A percentile compares a stretch with the other conserved stretches of the same genome.
Evolutionary conservation across 306 rosid genomes (phyloP).

Genomic region (Arachis hypogaea): DNA sequence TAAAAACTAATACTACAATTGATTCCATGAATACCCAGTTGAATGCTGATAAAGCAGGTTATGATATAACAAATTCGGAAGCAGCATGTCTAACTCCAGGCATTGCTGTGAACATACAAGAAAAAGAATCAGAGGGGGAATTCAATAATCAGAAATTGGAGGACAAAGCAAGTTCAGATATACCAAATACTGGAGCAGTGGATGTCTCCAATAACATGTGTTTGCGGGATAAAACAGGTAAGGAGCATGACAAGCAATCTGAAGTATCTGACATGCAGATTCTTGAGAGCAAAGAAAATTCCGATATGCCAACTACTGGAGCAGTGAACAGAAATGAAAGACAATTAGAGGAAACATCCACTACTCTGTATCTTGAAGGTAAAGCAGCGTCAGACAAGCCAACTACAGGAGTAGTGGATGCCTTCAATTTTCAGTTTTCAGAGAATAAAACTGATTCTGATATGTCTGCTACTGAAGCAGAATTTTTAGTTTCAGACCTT

Average conservation of each 20-base stretch:
- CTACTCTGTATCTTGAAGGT: slow-evolving; percentile 1
- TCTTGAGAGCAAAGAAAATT: neutral
- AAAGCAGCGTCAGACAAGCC: slow-evolving; percentile 1
- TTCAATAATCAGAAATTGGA: neutral
- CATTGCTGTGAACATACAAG: neutral
- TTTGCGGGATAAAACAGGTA: neutral
- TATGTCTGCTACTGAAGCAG: neutral
- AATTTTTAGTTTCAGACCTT: neutral
- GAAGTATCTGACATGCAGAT: neutral
- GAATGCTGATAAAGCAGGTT: slow-evolving; percentile 1
- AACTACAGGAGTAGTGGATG: slow-evolving; percentile 6
- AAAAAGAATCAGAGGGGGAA: slow-evolving; percentile 4
- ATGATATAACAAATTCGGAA: neutral
- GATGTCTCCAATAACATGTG: slow-evolving; percentile 27
- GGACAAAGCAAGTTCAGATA: neutral
- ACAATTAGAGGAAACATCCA: slow-evolving; percentile 11
- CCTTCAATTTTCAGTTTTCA: slow-evolving; percentile 6
- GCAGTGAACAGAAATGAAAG: neutral
- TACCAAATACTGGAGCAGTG: neutral
- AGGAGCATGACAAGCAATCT: slow-evolving; percentile 15
- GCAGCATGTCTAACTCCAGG: neutral
- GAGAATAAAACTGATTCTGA: slow-evolving; percentile 32
- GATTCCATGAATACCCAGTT: slow-evolving; percentile 32
- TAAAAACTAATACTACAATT: slow-evolving; percentile 41
- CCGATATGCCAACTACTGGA: neutral